Evolutionary conservation across 257 asterid genomes (phyloP), one percentile per base, ranked within the genome.

Genomic region (Misopates orontium): DNA sequence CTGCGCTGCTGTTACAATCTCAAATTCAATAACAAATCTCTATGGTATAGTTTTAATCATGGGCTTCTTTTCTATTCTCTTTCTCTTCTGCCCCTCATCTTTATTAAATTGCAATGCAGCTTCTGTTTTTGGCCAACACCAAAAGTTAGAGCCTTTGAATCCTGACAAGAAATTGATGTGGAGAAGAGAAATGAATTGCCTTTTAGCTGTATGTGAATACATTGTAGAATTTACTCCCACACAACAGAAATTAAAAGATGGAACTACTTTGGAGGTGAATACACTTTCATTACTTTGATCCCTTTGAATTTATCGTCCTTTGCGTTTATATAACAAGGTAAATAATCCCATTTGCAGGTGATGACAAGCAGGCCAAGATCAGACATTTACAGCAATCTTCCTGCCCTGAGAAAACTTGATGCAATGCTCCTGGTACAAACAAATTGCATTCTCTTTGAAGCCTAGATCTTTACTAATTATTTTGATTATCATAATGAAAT

Each of bases 141-240:
- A 78, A 72, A 85, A 82, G 69, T 67, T 94, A 67, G 95, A 90
- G 78, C 96, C 96, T 52, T 60, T 92, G 74, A 78, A 71, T 64
- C 66, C 50, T 15, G 96, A 87, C 16, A 89, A 83, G 79, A 87
- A 81, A 67, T 20, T 71, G 70, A 89, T 82, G 92, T 92, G 97
- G 98, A 87, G 76, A 71, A 82, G 95, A 80, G 98, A 89, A 79
- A 92, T 89, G 96, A 82, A 81, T 22, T 92, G 95, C 62, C 75
- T 89, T 50, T 42, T 87, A 57, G 85, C 89, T 51, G 83, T 87
- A 0, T 87, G 98, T 72, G 95, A 92, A 71, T 84, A 83, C 78
- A 92, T 92, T 1, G 80, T 87, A 11, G 96, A 92, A 68, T 78
- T 85, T 44, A 76, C 79, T n/a, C 91, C 95, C 4, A 71, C 86